Evolutionary conservation across 805 yeast genomes (phyloP).

Genomic region (Ogataea pini): DNA sequence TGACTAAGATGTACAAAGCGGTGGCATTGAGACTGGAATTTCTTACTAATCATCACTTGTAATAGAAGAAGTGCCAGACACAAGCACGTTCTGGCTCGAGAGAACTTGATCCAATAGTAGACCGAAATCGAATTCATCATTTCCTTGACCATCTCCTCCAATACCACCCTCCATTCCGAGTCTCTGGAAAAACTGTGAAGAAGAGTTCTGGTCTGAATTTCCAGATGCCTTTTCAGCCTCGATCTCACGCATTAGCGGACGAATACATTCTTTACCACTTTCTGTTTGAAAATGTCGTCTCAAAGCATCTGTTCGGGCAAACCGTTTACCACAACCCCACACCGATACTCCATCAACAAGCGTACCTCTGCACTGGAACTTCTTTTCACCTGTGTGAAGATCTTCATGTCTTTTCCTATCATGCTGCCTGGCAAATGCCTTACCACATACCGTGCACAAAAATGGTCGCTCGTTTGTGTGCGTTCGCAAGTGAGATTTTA

Average conservation of each 20-base stretch:
- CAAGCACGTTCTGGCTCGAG: conserved; percentile 18
- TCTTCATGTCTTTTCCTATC: conserved; percentile 77
- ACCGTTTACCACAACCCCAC: conserved; percentile 83
- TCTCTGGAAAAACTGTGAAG: conserved; percentile 7
- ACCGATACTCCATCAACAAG: conserved; percentile 50
- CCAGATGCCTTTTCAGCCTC: conserved; percentile 21
- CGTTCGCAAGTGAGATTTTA: conserved; percentile 87
- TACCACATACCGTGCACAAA: conserved; percentile 71
- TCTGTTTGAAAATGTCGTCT: conserved; percentile 80
- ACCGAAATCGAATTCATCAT: conserved; percentile 19
- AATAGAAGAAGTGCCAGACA: conserved; percentile 12
- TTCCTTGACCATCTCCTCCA: conserved; percentile 14
- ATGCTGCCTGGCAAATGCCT: conserved; percentile 79
- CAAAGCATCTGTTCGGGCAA: conserved; percentile 79
- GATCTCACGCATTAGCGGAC: conserved; percentile 64
- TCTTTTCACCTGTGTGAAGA: conserved; percentile 74
- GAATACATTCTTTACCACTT: conserved; percentile 71
- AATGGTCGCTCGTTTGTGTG: conserved; percentile 86
- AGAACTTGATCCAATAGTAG: conserved; percentile 26
- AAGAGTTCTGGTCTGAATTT: not conserved
- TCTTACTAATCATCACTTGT: not conserved
- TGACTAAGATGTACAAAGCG: not conserved
- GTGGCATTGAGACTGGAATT: not conserved
- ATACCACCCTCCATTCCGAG: conserved; percentile 21
- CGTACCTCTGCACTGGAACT: conserved; percentile 69